Base-by-base conservation (phyloP, 2,329 filamentous ascomycete species). In the Calonectria pauciramosa region DNA sequence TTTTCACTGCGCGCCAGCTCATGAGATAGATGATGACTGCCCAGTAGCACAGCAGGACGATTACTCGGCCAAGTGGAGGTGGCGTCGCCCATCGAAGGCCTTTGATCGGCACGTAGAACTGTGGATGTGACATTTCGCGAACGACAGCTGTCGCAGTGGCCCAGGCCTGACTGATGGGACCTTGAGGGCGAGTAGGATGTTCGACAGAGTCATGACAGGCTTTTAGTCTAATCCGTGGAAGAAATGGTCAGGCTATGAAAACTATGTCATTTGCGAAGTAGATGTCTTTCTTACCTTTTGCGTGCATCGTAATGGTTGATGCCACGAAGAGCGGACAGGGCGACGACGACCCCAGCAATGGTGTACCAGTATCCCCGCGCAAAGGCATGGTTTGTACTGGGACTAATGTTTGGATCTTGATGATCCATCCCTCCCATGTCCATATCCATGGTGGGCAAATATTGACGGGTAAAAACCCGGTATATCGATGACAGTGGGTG, bases 301-400 rank as follows among this genome's bases (percentile, higher is more conserved):
- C 81, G 82, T 26, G 85, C 83, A 73, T 89, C 86, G 16, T 86
- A 82, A 28, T 84, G 79, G 75, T 90, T 88, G 73, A 90, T 79
- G 26, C 79, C 82, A 4, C 89, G 89, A 32, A 88, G 79, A 0
- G 81, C 70, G 4, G 85, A 78, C 7, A 90, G 79, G 0, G 87
- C 76, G 2, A 85, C 88, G 6, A 91, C 80, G 30, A 89, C 86
- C 20, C 85, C 88, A 10, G 87, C 90, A 47, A 91, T 84, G 41
- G 91, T 87, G 80, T 92, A 93, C 91, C 91, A 93, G 79, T 89
- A 93, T 2, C 86, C 87, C 23, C 85, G 86, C 20, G 91, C 90
- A 66, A 92, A 86, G 51, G 84, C 85, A 80, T 86, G 86, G 79
- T 92, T 92, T 47, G 83, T 83, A 1, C 82, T 84, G 66, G 86